Evolutionary conservation across 176 grass and related monocot species (phyloP).

Genomic region (Echinochloa phyllopogon): DNA sequence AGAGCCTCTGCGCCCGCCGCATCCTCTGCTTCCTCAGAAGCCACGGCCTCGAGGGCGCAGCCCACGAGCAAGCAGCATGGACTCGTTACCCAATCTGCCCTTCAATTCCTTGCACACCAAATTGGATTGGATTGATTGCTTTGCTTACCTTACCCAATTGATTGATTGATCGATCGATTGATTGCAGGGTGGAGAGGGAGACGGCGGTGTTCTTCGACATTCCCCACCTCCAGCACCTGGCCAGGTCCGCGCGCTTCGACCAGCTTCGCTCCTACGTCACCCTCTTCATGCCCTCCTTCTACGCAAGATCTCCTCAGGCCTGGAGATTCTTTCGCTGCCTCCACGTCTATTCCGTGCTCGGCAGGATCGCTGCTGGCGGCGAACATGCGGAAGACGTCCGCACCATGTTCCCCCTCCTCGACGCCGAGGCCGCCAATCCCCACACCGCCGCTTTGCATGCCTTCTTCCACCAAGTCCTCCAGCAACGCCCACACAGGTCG

Average conservation of each 20-base stretch:
- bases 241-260: not conserved
- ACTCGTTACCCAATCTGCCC: no score
- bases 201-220: not conserved
- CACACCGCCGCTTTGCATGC: not conserved
- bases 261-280: not conserved
- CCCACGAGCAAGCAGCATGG: not conserved
- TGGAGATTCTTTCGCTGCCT: not conserved
- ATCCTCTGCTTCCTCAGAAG: constrained; percentile 3
- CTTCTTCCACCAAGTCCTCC: no score
- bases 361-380: not conserved
- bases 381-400: not conserved
- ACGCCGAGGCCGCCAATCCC: not conserved
- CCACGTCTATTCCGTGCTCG: not conserved
- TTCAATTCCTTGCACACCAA: no score
- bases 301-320: not conserved
- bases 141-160: no score
- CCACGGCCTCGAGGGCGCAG: not conserved
- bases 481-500: not conserved
- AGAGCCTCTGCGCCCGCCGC: constrained; percentile 2
- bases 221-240: constrained; percentile 3
- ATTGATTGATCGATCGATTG: no score
- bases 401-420: not conserved
- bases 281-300: not conserved
- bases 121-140: no score
- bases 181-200: not conserved